These are phyloP conservation scores for Rhodocollybia butyracea DNA, from an alignment of 768 basidiomycete genomes.

Conservation along the genomic window DNA sequence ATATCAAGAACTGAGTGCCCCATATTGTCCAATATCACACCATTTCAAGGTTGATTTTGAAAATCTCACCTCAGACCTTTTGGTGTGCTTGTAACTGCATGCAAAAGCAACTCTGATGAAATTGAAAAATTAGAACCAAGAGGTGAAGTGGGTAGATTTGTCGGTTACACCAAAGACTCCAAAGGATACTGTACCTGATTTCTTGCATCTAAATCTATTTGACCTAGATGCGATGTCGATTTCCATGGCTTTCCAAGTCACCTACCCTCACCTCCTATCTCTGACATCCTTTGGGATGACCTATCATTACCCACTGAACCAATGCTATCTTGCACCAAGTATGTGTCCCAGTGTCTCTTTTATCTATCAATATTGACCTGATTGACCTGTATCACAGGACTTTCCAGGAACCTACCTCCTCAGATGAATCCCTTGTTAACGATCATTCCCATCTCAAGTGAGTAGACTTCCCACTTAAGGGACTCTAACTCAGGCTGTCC, in stretches of 20 bases:
- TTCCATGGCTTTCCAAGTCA: slow-evolving; percentile 13
- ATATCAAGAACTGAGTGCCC: slow-evolving; percentile 14
- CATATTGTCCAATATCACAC: slow-evolving; percentile 14
- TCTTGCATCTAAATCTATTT: not conserved
- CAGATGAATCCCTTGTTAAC: too few species aligned
- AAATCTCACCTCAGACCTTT: slow-evolving; percentile 13
- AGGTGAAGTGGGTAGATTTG: slow-evolving; percentile 1
- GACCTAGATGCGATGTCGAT: slow-evolving; percentile 7
- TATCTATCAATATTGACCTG: not conserved
- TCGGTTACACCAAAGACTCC: not conserved
- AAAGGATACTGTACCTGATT: not conserved
- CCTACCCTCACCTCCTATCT: slow-evolving; percentile 8
- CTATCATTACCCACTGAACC: not conserved
- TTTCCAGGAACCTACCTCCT: too few species aligned
- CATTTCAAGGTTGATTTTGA: slow-evolving; percentile 7
- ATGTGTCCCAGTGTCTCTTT: not conserved
- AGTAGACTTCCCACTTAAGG: too few species aligned
- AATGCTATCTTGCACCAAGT: not conserved
- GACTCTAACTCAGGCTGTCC: too few species aligned
- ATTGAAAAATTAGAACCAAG: not conserved
- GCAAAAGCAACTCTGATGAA: slow-evolving; percentile 9
- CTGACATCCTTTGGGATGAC: slow-evolving; percentile 14
- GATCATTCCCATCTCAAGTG: too few species aligned
- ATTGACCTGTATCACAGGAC: not conserved
- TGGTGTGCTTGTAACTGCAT: slow-evolving; percentile 10